Percentiles rank a stretch among this genome's conserved stretches.
phyloP scores from a whole-genome alignment of 768 basidiomycete species.

The Melanogaster broomeanus region DNA sequence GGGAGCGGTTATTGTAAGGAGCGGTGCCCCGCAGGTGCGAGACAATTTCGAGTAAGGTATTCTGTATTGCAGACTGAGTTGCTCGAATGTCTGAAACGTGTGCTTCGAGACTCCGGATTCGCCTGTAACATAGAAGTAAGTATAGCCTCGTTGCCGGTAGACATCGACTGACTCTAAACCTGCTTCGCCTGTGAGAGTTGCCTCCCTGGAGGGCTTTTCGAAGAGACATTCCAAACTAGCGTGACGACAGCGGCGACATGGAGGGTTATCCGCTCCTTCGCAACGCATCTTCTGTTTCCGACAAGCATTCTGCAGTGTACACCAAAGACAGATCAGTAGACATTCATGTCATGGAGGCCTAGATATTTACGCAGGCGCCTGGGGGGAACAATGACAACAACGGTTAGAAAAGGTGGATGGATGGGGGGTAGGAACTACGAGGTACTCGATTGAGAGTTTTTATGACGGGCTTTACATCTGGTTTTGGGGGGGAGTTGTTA shows the following conservation, averaged over 20 bases:
- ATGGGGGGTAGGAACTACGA: constrained; percentile 49
- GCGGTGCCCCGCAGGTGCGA: constrained; percentile 66
- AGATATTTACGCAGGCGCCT: constrained; percentile 77
- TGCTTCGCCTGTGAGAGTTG: constrained; percentile 85
- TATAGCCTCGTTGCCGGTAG: neutral
- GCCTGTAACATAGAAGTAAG: constrained; percentile 49
- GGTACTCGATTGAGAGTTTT: constrained; percentile 87
- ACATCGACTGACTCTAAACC: constrained; percentile 72
- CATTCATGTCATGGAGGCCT: constrained; percentile 10
- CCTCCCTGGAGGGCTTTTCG: constrained; percentile 89
- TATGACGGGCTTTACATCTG: constrained; percentile 69
- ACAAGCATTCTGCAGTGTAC: constrained; percentile 88
- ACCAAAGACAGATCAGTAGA: constrained; percentile 17
- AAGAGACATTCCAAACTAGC: constrained; percentile 91
- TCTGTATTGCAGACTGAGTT: constrained; percentile 75
- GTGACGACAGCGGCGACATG: constrained; percentile 91
- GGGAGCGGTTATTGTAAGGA: constrained; percentile 56
- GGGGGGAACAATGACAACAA: constrained; percentile 11
- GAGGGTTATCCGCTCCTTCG: constrained; percentile 94
- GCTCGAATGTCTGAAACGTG: constrained; percentile 84
- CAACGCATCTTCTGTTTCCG: constrained; percentile 98
- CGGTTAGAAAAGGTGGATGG: constrained; percentile 14
- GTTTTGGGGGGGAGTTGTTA: constrained; percentile 44
- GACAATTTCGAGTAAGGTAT: constrained; percentile 77
- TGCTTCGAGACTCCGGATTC: constrained; percentile 84